These are phyloP conservation scores for Tripterygium wilfordii DNA, from an alignment of 177 flowering plant genomes.

Conservation along the genomic window DNA sequence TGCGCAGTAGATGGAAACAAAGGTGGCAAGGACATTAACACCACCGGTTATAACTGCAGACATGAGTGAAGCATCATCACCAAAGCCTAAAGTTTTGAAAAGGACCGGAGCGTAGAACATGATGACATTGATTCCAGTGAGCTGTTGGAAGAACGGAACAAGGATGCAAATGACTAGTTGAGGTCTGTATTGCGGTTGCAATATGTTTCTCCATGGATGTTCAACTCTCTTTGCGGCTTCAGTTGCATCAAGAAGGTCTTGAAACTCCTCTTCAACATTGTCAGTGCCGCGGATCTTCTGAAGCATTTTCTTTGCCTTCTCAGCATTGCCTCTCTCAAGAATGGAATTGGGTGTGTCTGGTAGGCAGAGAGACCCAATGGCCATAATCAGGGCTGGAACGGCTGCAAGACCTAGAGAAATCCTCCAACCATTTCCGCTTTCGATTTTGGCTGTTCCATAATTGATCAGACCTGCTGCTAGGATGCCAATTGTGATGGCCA, in stretches of 20 bases:
- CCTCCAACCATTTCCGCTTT: conserved; percentile 19
- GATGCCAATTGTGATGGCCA: conserved; percentile 22
- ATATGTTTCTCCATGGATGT: conserved; percentile 34
- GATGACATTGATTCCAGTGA: no score
- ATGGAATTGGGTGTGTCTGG: conserved; percentile 24
- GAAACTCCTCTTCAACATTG: conserved; percentile 29
- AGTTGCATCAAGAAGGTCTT: conserved; percentile 29
- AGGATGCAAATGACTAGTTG: conserved; percentile 21
- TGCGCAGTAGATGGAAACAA: conserved; percentile 22
- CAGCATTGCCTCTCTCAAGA: conserved; percentile 14
- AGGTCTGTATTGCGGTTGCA: conserved; percentile 9
- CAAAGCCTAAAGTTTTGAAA: conserved; percentile 22
- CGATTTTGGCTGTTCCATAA: conserved; percentile 12
- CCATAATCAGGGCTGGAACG: conserved; percentile 14
- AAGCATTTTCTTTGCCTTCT: conserved; percentile 28
- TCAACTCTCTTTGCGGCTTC: conserved; percentile 27
- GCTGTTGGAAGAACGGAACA: conserved; percentile 27
- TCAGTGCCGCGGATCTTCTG: conserved; percentile 27
- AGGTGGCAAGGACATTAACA: conserved; percentile 30
- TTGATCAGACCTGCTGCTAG: conserved; percentile 14
- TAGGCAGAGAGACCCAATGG: conserved; percentile 9
- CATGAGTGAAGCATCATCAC: no score
- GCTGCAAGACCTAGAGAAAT: conserved; percentile 14
- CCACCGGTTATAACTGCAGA: conserved; percentile 20
- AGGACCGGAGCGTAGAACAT: conserved; percentile 27